Percentiles rank a stretch among this genome's conserved stretches.
phyloP scores from a whole-genome alignment of 1,139 yeast genomes.

The Yamadazyma triangularis region DNA sequence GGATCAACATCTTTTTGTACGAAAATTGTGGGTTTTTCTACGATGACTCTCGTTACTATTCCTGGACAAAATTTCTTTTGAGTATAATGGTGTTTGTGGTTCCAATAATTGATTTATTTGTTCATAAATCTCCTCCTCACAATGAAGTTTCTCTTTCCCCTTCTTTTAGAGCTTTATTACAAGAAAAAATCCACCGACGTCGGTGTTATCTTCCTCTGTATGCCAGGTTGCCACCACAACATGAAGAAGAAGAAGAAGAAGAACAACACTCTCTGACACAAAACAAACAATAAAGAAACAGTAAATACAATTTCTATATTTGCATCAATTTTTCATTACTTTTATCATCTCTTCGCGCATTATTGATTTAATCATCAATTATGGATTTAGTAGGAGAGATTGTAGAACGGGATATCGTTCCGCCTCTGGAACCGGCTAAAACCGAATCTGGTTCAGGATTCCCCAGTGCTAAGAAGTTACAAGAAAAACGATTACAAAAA shows the following conservation, averaged over 20 bases:
- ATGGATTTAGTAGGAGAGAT: slow-evolving; percentile 79
- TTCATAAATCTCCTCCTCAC: neutral
- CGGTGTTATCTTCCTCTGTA: slow-evolving; percentile 22
- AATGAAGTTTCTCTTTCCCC: slow-evolving; percentile 11
- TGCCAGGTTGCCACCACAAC: neutral
- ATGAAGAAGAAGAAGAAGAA: too few species aligned
- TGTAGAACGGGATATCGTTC: slow-evolving; percentile 56
- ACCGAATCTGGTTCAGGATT: slow-evolving; percentile 1
- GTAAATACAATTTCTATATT: too few species aligned
- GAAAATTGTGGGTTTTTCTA: slow-evolving; percentile 6
- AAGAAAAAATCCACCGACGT: slow-evolving; percentile 16
- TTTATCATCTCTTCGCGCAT: too few species aligned
- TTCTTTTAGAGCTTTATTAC: slow-evolving; percentile 14
- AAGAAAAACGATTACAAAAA: neutral
- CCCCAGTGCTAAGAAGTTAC: neutral
- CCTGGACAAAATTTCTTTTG: slow-evolving; percentile 10
- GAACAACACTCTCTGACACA: too few species aligned
- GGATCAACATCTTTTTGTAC: slow-evolving; percentile 27
- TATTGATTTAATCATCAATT: neutral
- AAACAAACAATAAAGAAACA: too few species aligned
- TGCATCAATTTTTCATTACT: too few species aligned
- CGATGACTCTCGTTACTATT: slow-evolving; percentile 5
- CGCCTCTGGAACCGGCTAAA: slow-evolving; percentile 30
- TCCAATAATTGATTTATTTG: slow-evolving; percentile 29
- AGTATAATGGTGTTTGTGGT: slow-evolving; percentile 20